A percentile compares a stretch with the other conserved stretches of the same genome.
Conservation (phyloP, 2,329 filamentous ascomycete species). For the Ceratocystis alfenasii region DNA sequence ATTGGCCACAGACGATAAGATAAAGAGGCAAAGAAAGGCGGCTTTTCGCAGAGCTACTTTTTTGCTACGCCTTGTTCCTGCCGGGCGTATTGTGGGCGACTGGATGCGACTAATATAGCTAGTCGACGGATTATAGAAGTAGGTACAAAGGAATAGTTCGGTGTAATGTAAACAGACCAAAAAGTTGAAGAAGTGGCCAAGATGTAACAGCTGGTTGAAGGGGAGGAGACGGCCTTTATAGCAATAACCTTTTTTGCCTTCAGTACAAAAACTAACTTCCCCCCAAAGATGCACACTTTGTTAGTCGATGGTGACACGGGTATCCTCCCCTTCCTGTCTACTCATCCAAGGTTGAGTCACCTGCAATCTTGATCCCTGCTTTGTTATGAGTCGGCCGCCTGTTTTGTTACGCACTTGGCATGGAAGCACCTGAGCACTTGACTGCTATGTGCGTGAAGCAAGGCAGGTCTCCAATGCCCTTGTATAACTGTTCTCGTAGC, state of each 20-base stretch:
- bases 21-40: slow-evolving; percentile 9
- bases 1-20: slow-evolving; percentile 21
- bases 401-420: neutral
- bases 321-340: neutral
- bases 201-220: too few relatives aligned
- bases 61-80: slow-evolving; percentile 3
- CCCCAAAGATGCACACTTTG: neutral
- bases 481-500: neutral
- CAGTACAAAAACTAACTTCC: neutral
- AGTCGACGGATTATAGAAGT: neutral
- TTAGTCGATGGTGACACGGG: slow-evolving; percentile 2
- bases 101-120: neutral
- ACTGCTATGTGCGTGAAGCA: neutral
- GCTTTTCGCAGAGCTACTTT: slow-evolving; percentile 4
- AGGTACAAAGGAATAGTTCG: neutral
- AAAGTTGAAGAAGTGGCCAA: too few relatives aligned
- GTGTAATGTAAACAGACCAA: too few relatives aligned
- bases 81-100: neutral
- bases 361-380: slow-evolving; percentile 18
- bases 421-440: neutral
- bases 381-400: neutral
- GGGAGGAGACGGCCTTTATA: too few relatives aligned
- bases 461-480: neutral
- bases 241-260: neutral
- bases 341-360: slow-evolving; percentile 19